Evolutionary conservation across 78 protist species (phyloP).

Genomic region (Pelomyxa schiedti): DNA sequence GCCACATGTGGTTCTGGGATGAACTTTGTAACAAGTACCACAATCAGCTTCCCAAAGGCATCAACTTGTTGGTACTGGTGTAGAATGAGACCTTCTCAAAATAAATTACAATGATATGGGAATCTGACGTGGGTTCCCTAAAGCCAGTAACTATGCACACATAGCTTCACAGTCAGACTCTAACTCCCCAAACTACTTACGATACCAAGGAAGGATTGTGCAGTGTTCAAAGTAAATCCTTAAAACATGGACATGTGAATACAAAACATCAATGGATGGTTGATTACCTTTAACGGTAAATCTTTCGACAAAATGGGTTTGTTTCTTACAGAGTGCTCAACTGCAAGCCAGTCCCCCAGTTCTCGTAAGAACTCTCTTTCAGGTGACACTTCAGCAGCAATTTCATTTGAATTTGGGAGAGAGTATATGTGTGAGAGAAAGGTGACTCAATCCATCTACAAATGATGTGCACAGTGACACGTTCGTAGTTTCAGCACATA

Average conservation of each 20-base stretch:
- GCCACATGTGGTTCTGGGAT: constrained; percentile 7
- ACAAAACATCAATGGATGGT: background rate
- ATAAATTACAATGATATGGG: background rate
- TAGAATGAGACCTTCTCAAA: background rate
- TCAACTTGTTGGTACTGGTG: constrained; percentile 19
- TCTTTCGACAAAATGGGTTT: constrained; percentile 80
- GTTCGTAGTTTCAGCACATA: constrained; percentile 81
- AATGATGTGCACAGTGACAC: constrained; percentile 63
- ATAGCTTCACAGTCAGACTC: constrained; percentile 6
- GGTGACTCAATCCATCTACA: constrained; percentile 29
- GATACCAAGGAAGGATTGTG: constrained; percentile 22
- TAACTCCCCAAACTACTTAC: background rate
- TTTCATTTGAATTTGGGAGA: constrained; percentile 51
- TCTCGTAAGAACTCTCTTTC: constrained; percentile 85
- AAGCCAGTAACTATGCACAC: constrained; percentile 14
- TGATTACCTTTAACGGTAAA: constrained; percentile 76
- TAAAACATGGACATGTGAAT: constrained; percentile 11
- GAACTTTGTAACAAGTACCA: constrained; percentile 63
- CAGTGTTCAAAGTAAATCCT: constrained; percentile 80
- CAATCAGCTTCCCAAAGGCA: constrained; percentile 58
- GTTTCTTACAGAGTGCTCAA: constrained; percentile 75
- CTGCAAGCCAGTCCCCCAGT: constrained; percentile 93
- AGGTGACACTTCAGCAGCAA: constrained; percentile 12
- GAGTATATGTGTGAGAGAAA: constrained; percentile 14
- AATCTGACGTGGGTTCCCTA: background rate